Base-by-base conservation (phyloP, 1,284 basidiomycete genomes). In the Cryptococcus floricola region DNA sequence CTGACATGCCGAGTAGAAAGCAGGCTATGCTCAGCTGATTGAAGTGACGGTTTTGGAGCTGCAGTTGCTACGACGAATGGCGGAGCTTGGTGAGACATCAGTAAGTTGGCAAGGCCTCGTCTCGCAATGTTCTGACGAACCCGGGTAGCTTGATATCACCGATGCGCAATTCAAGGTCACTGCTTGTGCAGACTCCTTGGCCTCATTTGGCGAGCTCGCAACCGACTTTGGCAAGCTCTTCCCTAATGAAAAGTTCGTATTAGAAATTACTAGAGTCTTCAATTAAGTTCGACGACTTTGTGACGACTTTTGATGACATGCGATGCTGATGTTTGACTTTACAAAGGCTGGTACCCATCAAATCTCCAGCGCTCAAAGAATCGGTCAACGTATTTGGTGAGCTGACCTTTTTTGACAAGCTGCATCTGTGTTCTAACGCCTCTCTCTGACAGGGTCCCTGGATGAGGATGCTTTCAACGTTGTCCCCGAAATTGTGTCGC, bases 381-480 rank as follows among this genome's bases (percentile, higher is more conserved):
- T 63, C 66, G 0, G 66, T 76, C 52, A 66, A 76, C 50, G 72
- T 76, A 10, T 70, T 72, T 52, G 65, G 61, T 65, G 31, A 39
- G 59, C 19, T 18, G 13, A 37, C 10, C 39, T 39, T 19, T 34
- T n/a, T 19, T 46, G 19, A 53, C 18, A 19, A 16, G 16, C 27
- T 25, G 47, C 28, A 44, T 25, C 19, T 43, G 7, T 6, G 19
- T 25, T 37, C 13, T 67, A 88, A 88, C 83, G 52, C 90, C 88
- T 16, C 78, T 16, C 78, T 96, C 27, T 43, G 13, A 8, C 67
- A 89, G 88, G 83, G 52, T 90, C 89, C 16, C 78, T 97, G 27
- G 92, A 96, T 57, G 87, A 94, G 55, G 74, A 88, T 39, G 90
- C 92, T 0, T 97, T 96, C 77, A 82, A 79, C 49, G 79, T 80